Evolutionary conservation across 2,329 filamentous ascomycete species (phyloP), one percentile per base, ranked within the genome.

Genomic region (Dothistroma pini): DNA sequence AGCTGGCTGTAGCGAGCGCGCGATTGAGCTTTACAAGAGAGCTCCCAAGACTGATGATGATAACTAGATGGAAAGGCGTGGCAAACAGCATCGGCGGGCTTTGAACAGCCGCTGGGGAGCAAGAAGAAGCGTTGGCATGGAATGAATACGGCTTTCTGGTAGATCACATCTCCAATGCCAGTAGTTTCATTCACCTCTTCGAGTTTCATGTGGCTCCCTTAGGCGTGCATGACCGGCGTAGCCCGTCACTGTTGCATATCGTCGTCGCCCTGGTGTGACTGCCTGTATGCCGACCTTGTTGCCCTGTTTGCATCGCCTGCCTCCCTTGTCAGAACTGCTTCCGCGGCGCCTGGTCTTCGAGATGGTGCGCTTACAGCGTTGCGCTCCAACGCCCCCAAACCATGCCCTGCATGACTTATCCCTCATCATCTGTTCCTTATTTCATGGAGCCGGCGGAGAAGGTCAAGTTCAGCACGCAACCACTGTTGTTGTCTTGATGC

Each of bases 171-270:
- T 53, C 51, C 51, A 53, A 53, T 53, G 51, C 51, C 51, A 53
- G 51, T 53, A 53, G 51, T 35, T 53, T 53, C 51, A 53, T 53
- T 53, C 51, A 53, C 51, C 51, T 53, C 51, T 53, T 53, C 51
- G 51, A 53, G 31, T 53, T 32, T 53, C 31, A 53, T 53, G 51
- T 53, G 51, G 51, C 51, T 53, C 51, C 51, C 51, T 31, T 11
- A 29, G 51, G 51, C 31, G 31, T 53, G 51, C 51, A 53, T 53
- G 51, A 35, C 51, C 25, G 51, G 51, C 51, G 31, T 53, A 53
- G 51, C 51, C 51, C 31, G 51, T 53, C 51, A 35, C 25, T 53
- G 25, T 32, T 53, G 51, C 51, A 51, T 4, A 53, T 32, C 51
- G n/a, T 53, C 51, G 25, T 53, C 51, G 51, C n/a, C 31, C 22